Base-by-base conservation (phyloP, 2,329 filamentous ascomycete species). In the Lasiodiplodia gonubiensis region DNA sequence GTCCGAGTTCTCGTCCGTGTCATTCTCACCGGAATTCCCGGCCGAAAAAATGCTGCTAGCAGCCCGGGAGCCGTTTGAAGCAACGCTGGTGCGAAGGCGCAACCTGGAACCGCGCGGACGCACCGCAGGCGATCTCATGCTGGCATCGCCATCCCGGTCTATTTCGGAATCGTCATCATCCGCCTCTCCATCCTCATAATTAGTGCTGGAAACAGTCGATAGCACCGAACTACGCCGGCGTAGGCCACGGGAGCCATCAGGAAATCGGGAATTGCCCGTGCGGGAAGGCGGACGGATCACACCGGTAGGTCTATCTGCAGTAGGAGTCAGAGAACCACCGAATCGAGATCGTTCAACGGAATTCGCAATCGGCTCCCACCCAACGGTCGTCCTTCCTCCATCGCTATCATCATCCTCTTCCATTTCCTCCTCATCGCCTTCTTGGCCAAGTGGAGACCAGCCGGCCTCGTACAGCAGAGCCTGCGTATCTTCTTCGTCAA, bases 241-340 rank as follows among this genome's bases (percentile, higher is more conserved):
- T 42, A 80, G 73, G 68, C 77, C 77, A 70, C 78, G 77, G 23
- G 76, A 76, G 64, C 75, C 73, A 68, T 78, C 75, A 66, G 74
- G 71, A 64, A 75, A 69, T 69, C 75, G 75, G 67, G 73, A 60
- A 61, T 75, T 76, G 64, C 74, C 76, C 61, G 72, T 71, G 70
- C 78, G 77, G 53, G 78, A 80, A 65, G 78, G 76, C 46, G 78
- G 78, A 63, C 77, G 78, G 67, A 79, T 79, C 37, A 75, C 73
- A 72, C 74, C 75, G 69, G 75, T 78, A 76, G 76, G 77, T 76
- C 77, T 77, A 80, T 80, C 79, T 81, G 79, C 77, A 80, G 78
- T 79, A 80, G 79, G 78, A 78, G 79, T 81, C 78, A 81, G 79
- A 80, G 78, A 80, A 76, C 79, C 77, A 74, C 74, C 75, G 75